Conservation (phyloP, 192 early-diverging fungal species). For the Chytriomyces sp. region DNA sequence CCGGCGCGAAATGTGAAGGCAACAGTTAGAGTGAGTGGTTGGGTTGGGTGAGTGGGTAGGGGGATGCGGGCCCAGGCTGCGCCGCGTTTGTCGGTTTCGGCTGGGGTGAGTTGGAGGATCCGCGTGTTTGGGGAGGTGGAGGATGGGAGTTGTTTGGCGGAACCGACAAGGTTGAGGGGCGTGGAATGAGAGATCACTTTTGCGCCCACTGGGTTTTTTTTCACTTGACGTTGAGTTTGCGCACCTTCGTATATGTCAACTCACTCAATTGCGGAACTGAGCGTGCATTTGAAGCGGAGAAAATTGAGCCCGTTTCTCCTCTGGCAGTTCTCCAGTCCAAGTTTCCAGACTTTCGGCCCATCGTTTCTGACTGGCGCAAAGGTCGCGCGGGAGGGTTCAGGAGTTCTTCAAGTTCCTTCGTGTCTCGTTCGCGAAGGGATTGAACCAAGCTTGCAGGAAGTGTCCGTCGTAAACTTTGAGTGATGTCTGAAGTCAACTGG, state of each 20-base stretch:
- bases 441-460: slow-evolving; percentile 1
- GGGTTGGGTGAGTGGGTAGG: not conserved
- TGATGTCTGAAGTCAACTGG: not conserved
- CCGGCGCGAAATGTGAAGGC: slow-evolving; percentile 5
- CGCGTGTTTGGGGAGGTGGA: not conserved
- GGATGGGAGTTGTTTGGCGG: not conserved
- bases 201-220: not conserved
- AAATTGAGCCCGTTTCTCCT: slow-evolving; percentile 28
- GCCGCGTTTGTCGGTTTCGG: slow-evolving; percentile 13
- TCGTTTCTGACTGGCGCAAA: not conserved
- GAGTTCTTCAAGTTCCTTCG: slow-evolving; percentile 26
- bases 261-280: not conserved
- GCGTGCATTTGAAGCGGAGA: not conserved
- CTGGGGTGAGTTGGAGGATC: slow-evolving; percentile 9
- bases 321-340: slow-evolving; percentile 36
- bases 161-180: not conserved
- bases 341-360: slow-evolving; percentile 32
- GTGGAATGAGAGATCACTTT: not conserved
- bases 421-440: slow-evolving; percentile 11
- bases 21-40: not conserved
- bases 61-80: slow-evolving; percentile 11
- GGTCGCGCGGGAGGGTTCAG: not conserved
- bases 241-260: too few relatives aligned
- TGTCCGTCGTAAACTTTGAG: not conserved
- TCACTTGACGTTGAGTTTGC: not conserved